Evolutionary conservation across 768 basidiomycete genomes (phyloP), one percentile per base, ranked within the genome.

Genomic region (Boletellus ananas): DNA sequence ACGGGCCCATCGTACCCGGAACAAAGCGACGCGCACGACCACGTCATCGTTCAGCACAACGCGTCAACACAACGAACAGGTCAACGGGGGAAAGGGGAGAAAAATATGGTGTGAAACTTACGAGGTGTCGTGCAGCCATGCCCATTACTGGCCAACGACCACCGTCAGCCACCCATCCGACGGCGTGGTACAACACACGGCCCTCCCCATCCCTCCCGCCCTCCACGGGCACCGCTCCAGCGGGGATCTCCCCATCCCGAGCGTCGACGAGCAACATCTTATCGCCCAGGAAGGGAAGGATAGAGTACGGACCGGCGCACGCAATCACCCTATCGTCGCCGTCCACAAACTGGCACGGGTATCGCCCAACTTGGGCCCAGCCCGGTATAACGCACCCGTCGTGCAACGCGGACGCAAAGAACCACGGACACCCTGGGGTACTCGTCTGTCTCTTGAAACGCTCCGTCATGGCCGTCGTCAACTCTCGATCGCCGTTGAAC

Each of bases 231-330:
- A 29, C 42, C 17, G 0, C 12, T 7, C 44, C 43, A 17, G n/a
- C 18, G 2, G 47, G 52, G 21, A 52, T 29, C 17, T 16, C 25
- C 1, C 44, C 44, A 18, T 37, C n/a, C 17, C 9, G 13, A 20
- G 52, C 29, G 6, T 20, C 9, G 17, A 49, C 43, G 25, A 45
- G 47, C 20, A 23, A 6, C 52, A 49, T 45, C 9, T 25, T 10
- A 34, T 48, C 51, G 18, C n/a, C 42, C 25, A 29, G 8, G 25
- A 16, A 52, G n/a, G 42, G 51, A 5, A 52, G 33, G 35, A 52
- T 34, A 14, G 31, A 48, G 16, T 52, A 52, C 23, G 37, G 51
- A n/a, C 46, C 42, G 8, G 42, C 34, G 33, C 37, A 52, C 21
- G 31, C 21, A 1, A 16, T 35, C 17, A 46, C 6, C 20, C 18